Evolutionary conservation across 2,329 filamentous ascomycete genomes (phyloP).

Genomic region (Pochonia chlamydosporia): DNA sequence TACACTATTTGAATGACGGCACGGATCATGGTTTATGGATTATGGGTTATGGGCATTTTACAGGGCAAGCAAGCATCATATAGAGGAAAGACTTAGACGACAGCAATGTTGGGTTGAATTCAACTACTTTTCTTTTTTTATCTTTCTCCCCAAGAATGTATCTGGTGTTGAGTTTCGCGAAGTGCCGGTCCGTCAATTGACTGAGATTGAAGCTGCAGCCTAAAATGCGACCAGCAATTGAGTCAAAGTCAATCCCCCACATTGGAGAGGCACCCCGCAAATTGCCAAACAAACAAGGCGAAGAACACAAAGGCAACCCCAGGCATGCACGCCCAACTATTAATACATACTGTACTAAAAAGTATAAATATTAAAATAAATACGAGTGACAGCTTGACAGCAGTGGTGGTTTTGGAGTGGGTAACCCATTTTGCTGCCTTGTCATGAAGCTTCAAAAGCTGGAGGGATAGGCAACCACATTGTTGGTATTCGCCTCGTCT

Average conservation of each 20-base stretch:
- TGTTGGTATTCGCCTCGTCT: neutral
- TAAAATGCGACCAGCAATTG: conserved; percentile 1
- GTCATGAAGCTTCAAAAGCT: neutral
- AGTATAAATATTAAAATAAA: too few species aligned
- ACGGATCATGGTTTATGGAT: neutral
- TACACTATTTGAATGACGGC: conserved; percentile 1
- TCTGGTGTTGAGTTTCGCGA: neutral
- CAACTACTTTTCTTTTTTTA: neutral
- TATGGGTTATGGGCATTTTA: neutral
- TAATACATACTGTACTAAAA: too few species aligned
- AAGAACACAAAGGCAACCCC: neutral
- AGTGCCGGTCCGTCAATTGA: neutral
- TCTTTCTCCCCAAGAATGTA: neutral
- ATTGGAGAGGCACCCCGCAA: neutral
- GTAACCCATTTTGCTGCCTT: neutral
- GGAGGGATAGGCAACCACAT: neutral
- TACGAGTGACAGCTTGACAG: too few species aligned
- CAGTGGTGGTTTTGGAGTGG: too few species aligned
- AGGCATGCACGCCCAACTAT: neutral
- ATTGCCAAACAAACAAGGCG: neutral
- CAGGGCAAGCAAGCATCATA: neutral
- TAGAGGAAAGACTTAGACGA: conserved; percentile 3
- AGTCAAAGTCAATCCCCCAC: conserved; percentile 1
- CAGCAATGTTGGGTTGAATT: conserved; percentile 4
- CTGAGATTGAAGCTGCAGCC: neutral